These are phyloP conservation scores for Candida glaebosa DNA, from an alignment of 805 yeast species.

Conservation along the genomic window DNA sequence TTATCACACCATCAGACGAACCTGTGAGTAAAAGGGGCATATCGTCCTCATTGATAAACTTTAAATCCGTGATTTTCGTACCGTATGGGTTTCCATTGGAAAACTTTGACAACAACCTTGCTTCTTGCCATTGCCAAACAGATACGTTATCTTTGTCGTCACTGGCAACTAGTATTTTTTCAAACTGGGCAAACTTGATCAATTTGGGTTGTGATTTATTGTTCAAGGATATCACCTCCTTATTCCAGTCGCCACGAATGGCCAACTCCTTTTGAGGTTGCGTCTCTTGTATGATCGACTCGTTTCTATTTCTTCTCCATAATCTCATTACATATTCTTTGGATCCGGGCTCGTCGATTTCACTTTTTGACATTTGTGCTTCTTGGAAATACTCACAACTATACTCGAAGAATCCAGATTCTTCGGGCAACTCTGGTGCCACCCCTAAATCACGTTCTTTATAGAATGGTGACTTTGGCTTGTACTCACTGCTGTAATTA, in stretches of 20 bases:
- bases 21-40: conserved; percentile 81
- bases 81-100: conserved; percentile 85
- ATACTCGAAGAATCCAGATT: conserved; percentile 67
- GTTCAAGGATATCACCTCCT: conserved; percentile 53
- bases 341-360: conserved; percentile 89
- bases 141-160: conserved; percentile 83
- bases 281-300: conserved; percentile 78
- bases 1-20: conserved; percentile 91
- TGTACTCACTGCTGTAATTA: conserved; percentile 41
- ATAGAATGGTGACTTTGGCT: conserved; percentile 59
- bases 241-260: conserved; percentile 81
- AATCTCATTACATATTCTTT: conserved; percentile 73
- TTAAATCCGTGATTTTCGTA: conserved; percentile 81
- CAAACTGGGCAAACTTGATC: conserved; percentile 85
- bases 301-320: conserved; percentile 92
- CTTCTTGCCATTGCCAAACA: conserved; percentile 83
- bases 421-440: conserved; percentile 48
- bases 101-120: conserved; percentile 59
- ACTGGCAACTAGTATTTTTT: conserved; percentile 70
- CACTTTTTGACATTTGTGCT: conserved; percentile 85
- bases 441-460: conserved; percentile 29
- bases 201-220: conserved; percentile 79
- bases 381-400: conserved; percentile 92
- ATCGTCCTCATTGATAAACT: conserved; percentile 90
- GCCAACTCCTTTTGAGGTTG: conserved; percentile 87